These are phyloP conservation scores for Moricandia moricandioides DNA, from an alignment of 345 rosid genomes.

Conservation along the genomic window DNA sequence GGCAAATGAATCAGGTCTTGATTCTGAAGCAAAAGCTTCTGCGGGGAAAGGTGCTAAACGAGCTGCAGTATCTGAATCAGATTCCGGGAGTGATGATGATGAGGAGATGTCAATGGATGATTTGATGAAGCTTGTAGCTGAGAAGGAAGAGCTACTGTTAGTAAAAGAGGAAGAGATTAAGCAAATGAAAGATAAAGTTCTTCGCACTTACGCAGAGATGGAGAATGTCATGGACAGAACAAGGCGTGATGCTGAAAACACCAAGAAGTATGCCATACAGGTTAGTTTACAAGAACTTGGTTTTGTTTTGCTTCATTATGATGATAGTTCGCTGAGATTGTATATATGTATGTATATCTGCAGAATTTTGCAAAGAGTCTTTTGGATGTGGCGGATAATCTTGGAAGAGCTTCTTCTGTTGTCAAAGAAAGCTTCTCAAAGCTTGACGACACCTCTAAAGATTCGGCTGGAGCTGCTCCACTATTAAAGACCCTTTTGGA, in stretches of 20 bases:
- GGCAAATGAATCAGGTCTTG: conserved; percentile 51
- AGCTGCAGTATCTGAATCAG: conserved; percentile 65
- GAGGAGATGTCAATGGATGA: conserved; percentile 66
- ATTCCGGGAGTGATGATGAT: conserved; percentile 50
- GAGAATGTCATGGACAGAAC: conserved; percentile 93
- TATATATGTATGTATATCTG: neutral
- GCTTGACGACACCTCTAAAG: conserved; percentile 61
- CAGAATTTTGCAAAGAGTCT: conserved; percentile 84
- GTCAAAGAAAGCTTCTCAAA: conserved; percentile 73
- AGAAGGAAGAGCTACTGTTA: conserved; percentile 73
- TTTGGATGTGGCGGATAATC: conserved; percentile 89
- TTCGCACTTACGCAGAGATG: conserved; percentile 79
- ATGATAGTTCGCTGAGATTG: neutral
- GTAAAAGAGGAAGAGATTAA: conserved; percentile 57
- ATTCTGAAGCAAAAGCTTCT: conserved; percentile 41
- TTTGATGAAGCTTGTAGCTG: conserved; percentile 62
- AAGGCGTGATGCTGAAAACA: conserved; percentile 86
- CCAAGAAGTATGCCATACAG: conserved; percentile 87
- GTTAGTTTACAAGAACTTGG: conserved; percentile 30
- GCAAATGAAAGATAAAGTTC: conserved; percentile 74
- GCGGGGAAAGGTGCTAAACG: conserved; percentile 45
- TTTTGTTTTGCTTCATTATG: neutral
- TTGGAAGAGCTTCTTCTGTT: conserved; percentile 88
- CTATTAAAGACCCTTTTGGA: conserved; percentile 76
- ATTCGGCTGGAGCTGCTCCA: conserved; percentile 55